A percentile compares a stretch with the other conserved stretches of the same genome.
Conservation (phyloP, 2,329 filamentous ascomycete genomes). For the Ophiognomonia clavigignenti-juglandacearum region DNA sequence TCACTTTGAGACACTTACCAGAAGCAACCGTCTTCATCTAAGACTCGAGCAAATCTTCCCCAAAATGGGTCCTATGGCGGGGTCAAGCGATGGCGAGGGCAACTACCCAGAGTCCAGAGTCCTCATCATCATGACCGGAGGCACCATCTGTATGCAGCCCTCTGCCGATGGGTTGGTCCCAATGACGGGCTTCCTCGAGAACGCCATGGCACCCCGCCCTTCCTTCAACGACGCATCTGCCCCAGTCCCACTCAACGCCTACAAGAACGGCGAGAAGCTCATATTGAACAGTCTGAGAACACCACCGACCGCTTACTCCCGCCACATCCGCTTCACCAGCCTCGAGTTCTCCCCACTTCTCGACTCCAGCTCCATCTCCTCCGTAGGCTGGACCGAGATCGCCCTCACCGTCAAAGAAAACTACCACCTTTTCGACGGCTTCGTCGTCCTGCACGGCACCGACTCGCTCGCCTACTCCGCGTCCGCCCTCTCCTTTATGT, state of each 20-base stretch:
- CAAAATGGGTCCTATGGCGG: not conserved
- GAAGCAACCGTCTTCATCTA: too few species aligned
- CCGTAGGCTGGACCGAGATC: slow-evolving; percentile 80
- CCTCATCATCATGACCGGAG: slow-evolving; percentile 85
- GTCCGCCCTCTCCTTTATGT: slow-evolving; percentile 89
- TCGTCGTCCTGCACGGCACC: slow-evolving; percentile 86
- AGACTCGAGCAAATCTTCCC: too few species aligned
- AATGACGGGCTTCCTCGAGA: slow-evolving; percentile 73
- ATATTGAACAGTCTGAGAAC: slow-evolving; percentile 68
- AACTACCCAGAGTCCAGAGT: slow-evolving; percentile 70
- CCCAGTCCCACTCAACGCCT: slow-evolving; percentile 46
- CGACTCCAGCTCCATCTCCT: slow-evolving; percentile 86
- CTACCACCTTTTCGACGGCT: slow-evolving; percentile 84
- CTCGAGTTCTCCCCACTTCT: slow-evolving; percentile 80
- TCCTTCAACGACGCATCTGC: slow-evolving; percentile 77
- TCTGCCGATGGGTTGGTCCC: slow-evolving; percentile 77
- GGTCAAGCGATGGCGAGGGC: slow-evolving; percentile 14
- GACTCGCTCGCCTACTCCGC: slow-evolving; percentile 87
- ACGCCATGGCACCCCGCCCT: slow-evolving; percentile 74
- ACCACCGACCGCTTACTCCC: slow-evolving; percentile 72
- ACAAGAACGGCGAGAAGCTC: slow-evolving; percentile 43
- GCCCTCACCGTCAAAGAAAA: slow-evolving; percentile 75
- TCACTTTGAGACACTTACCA: too few species aligned
- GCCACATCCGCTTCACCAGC: slow-evolving; percentile 77
- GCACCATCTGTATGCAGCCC: slow-evolving; percentile 86